phyloP scores from a whole-genome alignment of 495 filamentous ascomycete species.

The Xylaria venustula region DNA sequence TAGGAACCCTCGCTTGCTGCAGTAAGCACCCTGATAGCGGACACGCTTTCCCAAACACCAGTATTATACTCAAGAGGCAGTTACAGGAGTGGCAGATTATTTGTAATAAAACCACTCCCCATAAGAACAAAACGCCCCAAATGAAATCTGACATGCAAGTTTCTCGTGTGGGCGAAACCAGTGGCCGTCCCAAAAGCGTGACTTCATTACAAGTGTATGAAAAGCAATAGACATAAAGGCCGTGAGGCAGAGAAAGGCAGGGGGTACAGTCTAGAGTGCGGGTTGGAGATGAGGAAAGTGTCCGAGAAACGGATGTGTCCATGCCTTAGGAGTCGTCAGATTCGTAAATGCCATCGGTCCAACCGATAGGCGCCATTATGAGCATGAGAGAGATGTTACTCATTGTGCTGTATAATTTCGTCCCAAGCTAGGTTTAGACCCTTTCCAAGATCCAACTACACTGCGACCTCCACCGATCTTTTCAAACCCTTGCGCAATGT shows the following conservation, averaged over 20 bases:
- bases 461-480: constrained; percentile 67
- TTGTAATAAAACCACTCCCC: neutral
- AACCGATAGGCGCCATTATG: neutral
- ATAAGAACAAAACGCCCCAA: neutral
- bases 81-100: neutral
- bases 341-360: constrained; percentile 28
- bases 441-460: constrained; percentile 26
- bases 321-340: constrained; percentile 26
- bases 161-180: constrained; percentile 6
- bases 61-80: neutral
- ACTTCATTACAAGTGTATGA: constrained; percentile 29
- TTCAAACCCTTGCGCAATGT: constrained; percentile 86
- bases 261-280: constrained; percentile 21
- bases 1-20: neutral
- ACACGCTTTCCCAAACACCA: constrained; percentile 12
- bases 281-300: neutral
- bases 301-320: constrained; percentile 3
- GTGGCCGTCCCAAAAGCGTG: constrained; percentile 23
- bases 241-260: constrained; percentile 24
- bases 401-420: constrained; percentile 37
- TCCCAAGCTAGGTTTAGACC: constrained; percentile 36
- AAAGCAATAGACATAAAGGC: constrained; percentile 22
- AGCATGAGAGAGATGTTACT: neutral
- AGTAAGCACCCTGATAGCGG: neutral
- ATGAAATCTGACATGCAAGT: constrained; percentile 17